These are phyloP conservation scores for Suillus discolor DNA, from an alignment of 768 basidiomycete species.

Conservation along the genomic window DNA sequence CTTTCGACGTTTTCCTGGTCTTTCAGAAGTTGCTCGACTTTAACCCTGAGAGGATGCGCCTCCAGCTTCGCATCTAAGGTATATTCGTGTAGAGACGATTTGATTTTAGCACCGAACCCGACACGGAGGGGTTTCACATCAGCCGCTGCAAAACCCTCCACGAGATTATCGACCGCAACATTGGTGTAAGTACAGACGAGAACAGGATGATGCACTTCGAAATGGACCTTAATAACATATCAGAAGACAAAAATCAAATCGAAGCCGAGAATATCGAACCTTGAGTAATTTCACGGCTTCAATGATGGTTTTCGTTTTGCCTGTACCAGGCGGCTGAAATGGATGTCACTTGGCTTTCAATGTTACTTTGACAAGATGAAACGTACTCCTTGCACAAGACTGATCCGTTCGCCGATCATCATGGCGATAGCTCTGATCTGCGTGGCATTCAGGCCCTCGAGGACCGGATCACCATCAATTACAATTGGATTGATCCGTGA, in stretches of 20 bases:
- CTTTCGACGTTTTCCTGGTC: constrained; percentile 36
- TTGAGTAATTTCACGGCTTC: constrained; percentile 82
- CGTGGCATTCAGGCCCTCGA: constrained; percentile 67
- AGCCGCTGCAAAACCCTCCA: constrained; percentile 65
- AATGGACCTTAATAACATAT: constrained; percentile 54
- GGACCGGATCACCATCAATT: constrained; percentile 76
- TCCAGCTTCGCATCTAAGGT: constrained; percentile 68
- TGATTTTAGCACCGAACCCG: constrained; percentile 64
- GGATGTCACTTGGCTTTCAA: background rate
- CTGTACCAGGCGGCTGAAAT: constrained; percentile 83
- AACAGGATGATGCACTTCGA: constrained; percentile 80
- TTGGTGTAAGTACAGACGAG: constrained; percentile 96
- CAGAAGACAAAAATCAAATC: background rate
- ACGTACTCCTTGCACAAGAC: constrained; percentile 86
- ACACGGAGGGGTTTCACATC: constrained; percentile 78
- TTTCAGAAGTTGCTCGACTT: constrained; percentile 44
- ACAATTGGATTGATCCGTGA: constrained; percentile 55
- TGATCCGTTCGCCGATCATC: constrained; percentile 80
- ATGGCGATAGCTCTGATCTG: constrained; percentile 82
- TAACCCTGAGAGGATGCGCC: constrained; percentile 55
- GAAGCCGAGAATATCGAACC: constrained; percentile 33
- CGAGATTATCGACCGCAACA: constrained; percentile 88
- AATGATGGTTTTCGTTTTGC: constrained; percentile 93
- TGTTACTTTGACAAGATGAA: background rate
- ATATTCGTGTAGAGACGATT: constrained; percentile 52